Conservation (phyloP, 139 green algal genomes). For the Medakamo hakoo region DNA sequence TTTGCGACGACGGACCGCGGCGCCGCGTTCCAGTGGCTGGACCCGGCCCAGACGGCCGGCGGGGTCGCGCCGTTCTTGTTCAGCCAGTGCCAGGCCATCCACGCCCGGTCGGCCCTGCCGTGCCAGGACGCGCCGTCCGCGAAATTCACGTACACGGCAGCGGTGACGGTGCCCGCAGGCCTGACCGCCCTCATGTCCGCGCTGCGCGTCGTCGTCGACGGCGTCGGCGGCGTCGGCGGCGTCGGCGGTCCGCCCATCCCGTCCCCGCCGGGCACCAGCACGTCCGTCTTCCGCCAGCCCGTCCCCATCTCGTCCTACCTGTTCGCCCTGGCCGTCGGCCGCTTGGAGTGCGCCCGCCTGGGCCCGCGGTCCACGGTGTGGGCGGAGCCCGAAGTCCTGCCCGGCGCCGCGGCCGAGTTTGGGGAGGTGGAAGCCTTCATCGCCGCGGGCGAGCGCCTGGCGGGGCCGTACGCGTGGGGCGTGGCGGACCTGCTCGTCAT, state of each 20-base stretch:
- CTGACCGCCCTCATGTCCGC: slow-evolving; percentile 71
- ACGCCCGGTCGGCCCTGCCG: slow-evolving; percentile 71
- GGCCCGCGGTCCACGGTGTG: slow-evolving; percentile 34
- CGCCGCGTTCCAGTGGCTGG: slow-evolving; percentile 63
- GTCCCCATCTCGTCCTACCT: slow-evolving; percentile 80
- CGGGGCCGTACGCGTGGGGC: slow-evolving; percentile 80
- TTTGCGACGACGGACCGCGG: slow-evolving; percentile 27
- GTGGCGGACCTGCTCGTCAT: slow-evolving; percentile 87
- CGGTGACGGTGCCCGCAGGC: slow-evolving; percentile 41
- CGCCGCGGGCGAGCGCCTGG: slow-evolving; percentile 51
- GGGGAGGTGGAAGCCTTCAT: slow-evolving; percentile 65
- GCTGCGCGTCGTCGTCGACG: slow-evolving; percentile 22
- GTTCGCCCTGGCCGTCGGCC: slow-evolving; percentile 71
- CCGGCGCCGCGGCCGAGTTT: slow-evolving; percentile 75
- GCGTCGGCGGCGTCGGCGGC: not conserved
- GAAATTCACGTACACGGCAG: slow-evolving; percentile 63
- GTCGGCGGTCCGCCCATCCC: not conserved
- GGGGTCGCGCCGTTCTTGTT: slow-evolving; percentile 78
- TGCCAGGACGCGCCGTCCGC: slow-evolving; percentile 76
- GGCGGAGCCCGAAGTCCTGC: slow-evolving; percentile 66
- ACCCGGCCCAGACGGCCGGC: slow-evolving; percentile 58
- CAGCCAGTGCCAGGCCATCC: slow-evolving; percentile 90
- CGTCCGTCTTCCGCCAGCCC: slow-evolving; percentile 20
- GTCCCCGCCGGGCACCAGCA: not conserved
- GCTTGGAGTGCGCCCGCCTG: slow-evolving; percentile 43